Percentiles rank a stretch among this genome's conserved stretches.
Conservation (phyloP, 2,329 filamentous ascomycete species). For the Xylariaceae sp. region DNA sequence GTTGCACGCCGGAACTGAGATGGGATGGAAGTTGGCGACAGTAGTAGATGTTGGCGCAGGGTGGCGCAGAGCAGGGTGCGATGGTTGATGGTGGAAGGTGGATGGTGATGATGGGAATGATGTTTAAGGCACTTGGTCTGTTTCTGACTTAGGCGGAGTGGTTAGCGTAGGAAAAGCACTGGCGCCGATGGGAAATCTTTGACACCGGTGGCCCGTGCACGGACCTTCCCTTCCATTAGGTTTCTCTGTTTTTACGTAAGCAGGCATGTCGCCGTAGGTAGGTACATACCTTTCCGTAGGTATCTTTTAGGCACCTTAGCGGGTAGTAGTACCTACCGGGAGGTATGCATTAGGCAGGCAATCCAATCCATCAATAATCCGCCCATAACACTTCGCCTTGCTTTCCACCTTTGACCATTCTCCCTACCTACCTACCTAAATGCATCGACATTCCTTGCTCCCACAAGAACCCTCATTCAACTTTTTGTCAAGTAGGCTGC, state of each 20-base stretch:
- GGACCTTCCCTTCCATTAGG: slow-evolving; percentile 9
- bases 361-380: too few relatives aligned
- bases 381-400: too few relatives aligned
- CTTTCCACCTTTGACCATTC: neutral
- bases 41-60: neutral
- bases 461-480: neutral
- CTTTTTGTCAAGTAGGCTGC: neutral
- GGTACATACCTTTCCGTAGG: neutral
- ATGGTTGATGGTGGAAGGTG: slow-evolving; percentile 2
- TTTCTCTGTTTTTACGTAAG: too few relatives aligned
- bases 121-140: slow-evolving; percentile 1
- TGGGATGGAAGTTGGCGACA: slow-evolving; percentile 2
- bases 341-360: too few relatives aligned
- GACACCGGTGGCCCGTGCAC: slow-evolving; percentile 19
- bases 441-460: neutral
- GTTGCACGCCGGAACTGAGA: slow-evolving; percentile 7
- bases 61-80: slow-evolving; percentile 3
- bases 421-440: slow-evolving; percentile 8
- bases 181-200: slow-evolving; percentile 27
- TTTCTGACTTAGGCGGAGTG: neutral
- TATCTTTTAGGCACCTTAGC: neutral
- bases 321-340: too few relatives aligned
- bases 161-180: slow-evolving; percentile 6
- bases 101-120: neutral
- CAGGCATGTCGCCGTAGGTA: neutral